Evolutionary conservation across 2,329 filamentous ascomycete genomes (phyloP).

Genomic region (Alternaria arbusti): DNA sequence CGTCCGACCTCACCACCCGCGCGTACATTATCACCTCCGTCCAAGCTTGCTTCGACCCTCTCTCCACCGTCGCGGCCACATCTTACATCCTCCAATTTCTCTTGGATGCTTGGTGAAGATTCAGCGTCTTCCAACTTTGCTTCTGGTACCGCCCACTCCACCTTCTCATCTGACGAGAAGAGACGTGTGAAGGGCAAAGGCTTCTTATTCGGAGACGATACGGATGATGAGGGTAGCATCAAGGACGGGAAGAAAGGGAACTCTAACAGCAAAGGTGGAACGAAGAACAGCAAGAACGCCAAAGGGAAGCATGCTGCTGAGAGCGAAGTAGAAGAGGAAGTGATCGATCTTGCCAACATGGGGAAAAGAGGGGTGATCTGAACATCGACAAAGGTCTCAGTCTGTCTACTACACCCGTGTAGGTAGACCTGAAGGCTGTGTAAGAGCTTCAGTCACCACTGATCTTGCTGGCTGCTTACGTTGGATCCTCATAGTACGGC

Average conservation of each 20-base stretch:
- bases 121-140: slow-evolving; percentile 43
- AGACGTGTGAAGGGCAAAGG: slow-evolving; percentile 46
- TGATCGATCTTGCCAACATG: slow-evolving; percentile 47
- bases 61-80: slow-evolving; percentile 63
- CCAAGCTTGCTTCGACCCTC: slow-evolving; percentile 33
- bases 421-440: not conserved
- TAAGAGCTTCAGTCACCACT: not conserved
- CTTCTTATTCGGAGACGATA: slow-evolving; percentile 51
- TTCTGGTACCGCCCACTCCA: slow-evolving; percentile 41
- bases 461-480: not conserved
- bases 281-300: slow-evolving; percentile 21
- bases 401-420: not conserved
- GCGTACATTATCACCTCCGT: slow-evolving; percentile 10
- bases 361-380: slow-evolving; percentile 39
- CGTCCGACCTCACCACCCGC: slow-evolving; percentile 26
- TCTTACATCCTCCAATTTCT: slow-evolving; percentile 76
- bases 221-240: slow-evolving; percentile 35
- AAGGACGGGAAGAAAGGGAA: slow-evolving; percentile 31
- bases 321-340: slow-evolving; percentile 42
- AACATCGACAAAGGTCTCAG: not conserved
- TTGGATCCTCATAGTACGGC: not conserved
- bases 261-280: slow-evolving; percentile 21
- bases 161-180: slow-evolving; percentile 46
- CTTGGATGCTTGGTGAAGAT: slow-evolving; percentile 72
- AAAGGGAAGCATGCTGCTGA: slow-evolving; percentile 34